These are phyloP conservation scores for Globisporangium nagaii DNA, from an alignment of 352 stramenopile species.

Conservation along the genomic window DNA sequence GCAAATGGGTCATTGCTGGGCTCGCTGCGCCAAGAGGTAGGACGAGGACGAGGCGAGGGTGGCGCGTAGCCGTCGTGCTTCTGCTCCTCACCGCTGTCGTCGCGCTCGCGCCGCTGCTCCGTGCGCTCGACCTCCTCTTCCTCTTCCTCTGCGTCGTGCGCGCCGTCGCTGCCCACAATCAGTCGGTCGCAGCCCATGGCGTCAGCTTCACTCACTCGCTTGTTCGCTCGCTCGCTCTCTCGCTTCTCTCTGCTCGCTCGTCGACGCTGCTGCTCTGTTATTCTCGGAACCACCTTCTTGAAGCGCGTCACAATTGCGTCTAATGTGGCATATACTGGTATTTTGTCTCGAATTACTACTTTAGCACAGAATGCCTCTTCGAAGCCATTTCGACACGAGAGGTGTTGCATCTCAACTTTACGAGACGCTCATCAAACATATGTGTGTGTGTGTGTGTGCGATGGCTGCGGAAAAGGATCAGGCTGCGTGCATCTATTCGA, in stretches of 20 bases:
- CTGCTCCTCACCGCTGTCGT: neutral
- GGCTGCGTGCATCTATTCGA: too few relatives aligned
- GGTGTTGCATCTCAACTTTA: too few relatives aligned
- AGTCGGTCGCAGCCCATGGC: constrained; percentile 62
- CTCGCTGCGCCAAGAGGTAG: constrained; percentile 10
- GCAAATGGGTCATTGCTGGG: neutral
- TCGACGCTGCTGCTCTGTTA: constrained; percentile 1
- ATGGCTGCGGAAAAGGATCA: too few relatives aligned
- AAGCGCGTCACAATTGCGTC: too few relatives aligned
- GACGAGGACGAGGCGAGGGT: neutral
- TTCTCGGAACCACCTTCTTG: too few relatives aligned
- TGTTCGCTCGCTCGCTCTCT: neutral
- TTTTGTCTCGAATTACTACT: neutral
- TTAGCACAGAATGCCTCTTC: neutral
- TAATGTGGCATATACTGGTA: too few relatives aligned
- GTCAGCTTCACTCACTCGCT: neutral
- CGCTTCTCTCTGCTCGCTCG: neutral
- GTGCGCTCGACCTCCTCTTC: neutral
- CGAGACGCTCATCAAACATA: too few relatives aligned
- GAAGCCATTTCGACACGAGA: too few relatives aligned
- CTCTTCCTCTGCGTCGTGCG: neutral
- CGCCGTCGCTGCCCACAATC: constrained; percentile 16
- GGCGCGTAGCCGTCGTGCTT: constrained; percentile 16
- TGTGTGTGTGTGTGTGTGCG: too few relatives aligned
- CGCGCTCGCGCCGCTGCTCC: neutral